These are phyloP conservation scores for Eurotiales sp. DNA, from an alignment of 2,329 filamentous ascomycete genomes.

Conservation along the genomic window DNA sequence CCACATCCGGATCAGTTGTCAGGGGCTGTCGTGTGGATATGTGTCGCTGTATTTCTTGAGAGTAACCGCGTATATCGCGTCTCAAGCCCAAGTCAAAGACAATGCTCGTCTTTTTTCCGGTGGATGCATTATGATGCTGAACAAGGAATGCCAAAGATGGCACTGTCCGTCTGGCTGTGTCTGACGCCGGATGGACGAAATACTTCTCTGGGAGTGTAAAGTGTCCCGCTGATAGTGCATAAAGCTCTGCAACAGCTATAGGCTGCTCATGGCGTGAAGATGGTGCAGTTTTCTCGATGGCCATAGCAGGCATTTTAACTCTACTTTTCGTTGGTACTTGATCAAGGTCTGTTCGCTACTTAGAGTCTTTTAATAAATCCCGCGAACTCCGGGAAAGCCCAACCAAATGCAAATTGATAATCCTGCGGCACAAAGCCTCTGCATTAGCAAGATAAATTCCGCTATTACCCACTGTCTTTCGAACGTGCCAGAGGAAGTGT, in stretches of 20 bases:
- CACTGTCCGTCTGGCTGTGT: slow-evolving; percentile 21
- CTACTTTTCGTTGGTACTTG: too few species aligned
- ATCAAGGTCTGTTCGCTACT: too few species aligned
- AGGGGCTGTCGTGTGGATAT: slow-evolving; percentile 23
- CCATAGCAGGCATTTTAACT: too few species aligned
- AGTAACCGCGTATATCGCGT: slow-evolving; percentile 21
- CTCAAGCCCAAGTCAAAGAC: slow-evolving; percentile 31
- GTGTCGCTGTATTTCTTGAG: slow-evolving; percentile 21
- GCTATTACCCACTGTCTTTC: too few species aligned
- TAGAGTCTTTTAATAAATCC: too few species aligned
- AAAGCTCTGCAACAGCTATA: slow-evolving; percentile 28
- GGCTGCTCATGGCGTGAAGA: too few species aligned
- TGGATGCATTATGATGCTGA: slow-evolving; percentile 20
- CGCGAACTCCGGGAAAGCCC: too few species aligned
- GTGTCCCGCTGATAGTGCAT: slow-evolving; percentile 32
- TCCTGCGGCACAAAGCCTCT: too few species aligned
- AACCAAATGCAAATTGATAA: too few species aligned
- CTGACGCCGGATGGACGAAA: slow-evolving; percentile 24
- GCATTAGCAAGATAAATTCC: too few species aligned
- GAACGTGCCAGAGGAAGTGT: too few species aligned
- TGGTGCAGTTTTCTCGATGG: too few species aligned
- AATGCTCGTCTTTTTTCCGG: slow-evolving; percentile 20
- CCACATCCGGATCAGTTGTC: slow-evolving; percentile 22
- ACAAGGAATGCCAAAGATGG: slow-evolving; percentile 31
- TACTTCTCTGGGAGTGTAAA: slow-evolving; percentile 26